Evolutionary conservation across 2,329 filamentous ascomycete genomes (phyloP).

Genomic region (Dactylella cylindrospora): DNA sequence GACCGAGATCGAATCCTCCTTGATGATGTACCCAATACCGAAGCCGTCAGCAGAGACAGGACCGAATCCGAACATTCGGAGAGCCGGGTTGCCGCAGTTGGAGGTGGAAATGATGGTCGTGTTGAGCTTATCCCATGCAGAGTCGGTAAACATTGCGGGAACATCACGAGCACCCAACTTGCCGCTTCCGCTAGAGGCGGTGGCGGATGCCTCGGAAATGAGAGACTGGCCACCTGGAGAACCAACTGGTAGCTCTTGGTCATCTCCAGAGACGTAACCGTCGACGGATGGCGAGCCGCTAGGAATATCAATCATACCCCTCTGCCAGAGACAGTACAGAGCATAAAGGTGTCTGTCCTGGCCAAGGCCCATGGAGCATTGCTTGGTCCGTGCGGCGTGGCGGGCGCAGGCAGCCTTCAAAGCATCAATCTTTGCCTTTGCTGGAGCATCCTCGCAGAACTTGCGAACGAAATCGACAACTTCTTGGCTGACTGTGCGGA

Average conservation of each 20-base stretch:
- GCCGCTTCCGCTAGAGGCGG: slow-evolving; percentile 48
- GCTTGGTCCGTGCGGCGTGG: slow-evolving; percentile 75
- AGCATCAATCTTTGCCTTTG: slow-evolving; percentile 79
- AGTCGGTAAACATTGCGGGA: slow-evolving; percentile 80
- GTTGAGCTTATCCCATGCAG: slow-evolving; percentile 93
- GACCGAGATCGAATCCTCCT: slow-evolving; percentile 85
- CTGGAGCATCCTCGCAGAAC: slow-evolving; percentile 90
- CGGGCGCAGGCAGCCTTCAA: slow-evolving; percentile 79
- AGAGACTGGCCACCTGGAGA: slow-evolving; percentile 54
- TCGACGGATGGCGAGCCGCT: slow-evolving; percentile 51
- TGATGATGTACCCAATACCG: slow-evolving; percentile 98
- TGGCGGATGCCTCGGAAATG: slow-evolving; percentile 60
- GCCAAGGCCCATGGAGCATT: slow-evolving; percentile 85
- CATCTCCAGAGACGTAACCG: slow-evolving; percentile 55
- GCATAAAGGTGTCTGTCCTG: slow-evolving; percentile 93
- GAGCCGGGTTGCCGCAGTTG: slow-evolving; percentile 95
- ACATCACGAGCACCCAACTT: slow-evolving; percentile 51
- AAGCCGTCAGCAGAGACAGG: slow-evolving; percentile 92
- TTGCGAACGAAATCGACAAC: slow-evolving; percentile 85
- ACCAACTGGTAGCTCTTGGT: slow-evolving; percentile 46
- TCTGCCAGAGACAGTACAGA: slow-evolving; percentile 91
- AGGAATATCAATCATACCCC: slow-evolving; percentile 68
- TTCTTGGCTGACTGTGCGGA: slow-evolving; percentile 80
- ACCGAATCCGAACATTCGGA: slow-evolving; percentile 95
- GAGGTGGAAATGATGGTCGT: slow-evolving; percentile 92